These are phyloP conservation scores for Phytopythium ostracodes DNA, from an alignment of 352 stramenopile genomes.

Conservation along the genomic window DNA sequence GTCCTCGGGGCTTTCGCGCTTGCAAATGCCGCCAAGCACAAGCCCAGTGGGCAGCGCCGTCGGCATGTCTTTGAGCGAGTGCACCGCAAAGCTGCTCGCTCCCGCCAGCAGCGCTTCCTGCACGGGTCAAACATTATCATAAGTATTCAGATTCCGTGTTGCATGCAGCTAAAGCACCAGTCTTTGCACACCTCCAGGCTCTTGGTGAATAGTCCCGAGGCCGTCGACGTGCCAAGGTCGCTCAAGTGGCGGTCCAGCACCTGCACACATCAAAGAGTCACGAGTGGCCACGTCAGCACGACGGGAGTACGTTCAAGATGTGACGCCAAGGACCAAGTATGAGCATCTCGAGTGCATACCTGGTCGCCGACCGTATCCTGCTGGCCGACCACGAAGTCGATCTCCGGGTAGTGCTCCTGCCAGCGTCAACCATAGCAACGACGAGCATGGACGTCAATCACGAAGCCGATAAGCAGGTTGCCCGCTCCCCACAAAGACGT, in stretches of 20 bases:
- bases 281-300: too few species aligned
- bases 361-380: conserved; percentile 83
- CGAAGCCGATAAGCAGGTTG: too few species aligned
- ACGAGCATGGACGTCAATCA: too few species aligned
- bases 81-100: conserved; percentile 75
- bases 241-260: conserved; percentile 74
- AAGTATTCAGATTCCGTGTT: neutral
- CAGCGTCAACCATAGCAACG: neutral
- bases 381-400: conserved; percentile 75
- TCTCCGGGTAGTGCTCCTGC: conserved; percentile 49
- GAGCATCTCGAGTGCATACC: conserved; percentile 13
- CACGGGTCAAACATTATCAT: neutral
- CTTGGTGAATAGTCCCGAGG: conserved; percentile 86
- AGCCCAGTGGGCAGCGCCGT: conserved; percentile 75
- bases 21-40: conserved; percentile 74
- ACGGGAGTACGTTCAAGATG: too few species aligned
- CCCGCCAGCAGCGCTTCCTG: conserved; percentile 62
- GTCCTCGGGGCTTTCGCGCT: conserved; percentile 82
- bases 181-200: conserved; percentile 58
- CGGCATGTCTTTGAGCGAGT: conserved; percentile 90
- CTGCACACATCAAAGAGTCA: too few species aligned
- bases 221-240: conserved; percentile 61
- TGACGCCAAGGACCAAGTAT: too few species aligned
- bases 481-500: too few species aligned
- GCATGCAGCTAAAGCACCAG: neutral